phyloP scores from a whole-genome alignment of 345 rosid genomes.

The Eucalyptus caleyi region DNA sequence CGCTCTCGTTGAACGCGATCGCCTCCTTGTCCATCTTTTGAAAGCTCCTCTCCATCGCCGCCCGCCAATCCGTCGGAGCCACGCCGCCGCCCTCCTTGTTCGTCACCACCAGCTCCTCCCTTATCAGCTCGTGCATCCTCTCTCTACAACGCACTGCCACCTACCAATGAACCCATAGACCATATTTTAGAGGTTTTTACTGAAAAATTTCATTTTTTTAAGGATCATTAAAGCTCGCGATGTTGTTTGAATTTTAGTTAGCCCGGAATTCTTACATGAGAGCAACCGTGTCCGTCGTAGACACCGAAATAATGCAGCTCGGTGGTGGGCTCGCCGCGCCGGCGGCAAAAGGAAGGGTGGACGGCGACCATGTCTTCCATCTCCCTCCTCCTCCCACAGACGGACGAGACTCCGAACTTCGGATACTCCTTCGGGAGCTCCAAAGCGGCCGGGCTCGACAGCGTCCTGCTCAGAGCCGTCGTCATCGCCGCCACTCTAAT shows the following conservation, averaged over 20 bases:
- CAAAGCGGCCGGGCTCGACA: background rate
- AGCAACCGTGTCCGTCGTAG: constrained; percentile 39
- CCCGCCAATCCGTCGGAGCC: constrained; percentile 11
- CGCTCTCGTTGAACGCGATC: background rate
- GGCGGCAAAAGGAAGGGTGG: constrained; percentile 32
- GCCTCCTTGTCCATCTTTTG: constrained; percentile 28
- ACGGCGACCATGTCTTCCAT: constrained; percentile 82
- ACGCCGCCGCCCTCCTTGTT: background rate
- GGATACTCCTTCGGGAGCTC: constrained; percentile 4
- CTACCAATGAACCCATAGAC: background rate
- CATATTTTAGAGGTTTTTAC: background rate
- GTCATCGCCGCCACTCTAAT: background rate
- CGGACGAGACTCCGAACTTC: constrained; percentile 59
- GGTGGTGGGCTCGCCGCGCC: background rate
- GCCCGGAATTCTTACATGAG: constrained; percentile 15
- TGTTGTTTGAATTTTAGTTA: background rate
- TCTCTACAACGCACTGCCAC: constrained; percentile 30
- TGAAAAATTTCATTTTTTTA: background rate
- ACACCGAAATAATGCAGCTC: constrained; percentile 58
- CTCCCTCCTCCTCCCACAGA: constrained; percentile 75
- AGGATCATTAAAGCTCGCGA: too few species aligned
- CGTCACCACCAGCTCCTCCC: constrained; percentile 8
- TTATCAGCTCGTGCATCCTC: constrained; percentile 27
- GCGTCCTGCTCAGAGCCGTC: background rate
- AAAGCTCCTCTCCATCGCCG: constrained; percentile 24